Percentiles rank a stretch among this genome's conserved stretches.
phyloP scores from a whole-genome alignment of 2,329 filamentous ascomycete species.

The Exophiala aquamarina region DNA sequence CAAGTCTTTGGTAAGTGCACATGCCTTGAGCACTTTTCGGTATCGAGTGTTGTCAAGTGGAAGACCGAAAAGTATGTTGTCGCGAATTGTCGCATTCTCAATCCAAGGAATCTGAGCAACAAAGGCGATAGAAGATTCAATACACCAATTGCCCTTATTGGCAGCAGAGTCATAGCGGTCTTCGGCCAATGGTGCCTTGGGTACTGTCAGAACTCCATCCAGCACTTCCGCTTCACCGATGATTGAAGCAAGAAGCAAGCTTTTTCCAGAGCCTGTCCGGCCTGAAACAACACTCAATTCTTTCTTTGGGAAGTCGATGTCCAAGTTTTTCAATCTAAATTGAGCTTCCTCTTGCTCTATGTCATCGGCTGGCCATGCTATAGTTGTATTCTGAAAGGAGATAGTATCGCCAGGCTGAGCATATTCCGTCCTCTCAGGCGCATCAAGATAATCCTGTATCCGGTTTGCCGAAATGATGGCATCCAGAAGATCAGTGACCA shows the following conservation, averaged over 20 bases:
- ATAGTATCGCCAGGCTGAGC: conserved; percentile 60
- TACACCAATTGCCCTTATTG: conserved; percentile 63
- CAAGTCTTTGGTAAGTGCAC: conserved; percentile 73
- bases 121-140: conserved; percentile 69
- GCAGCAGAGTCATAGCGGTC: conserved; percentile 65
- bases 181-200: conserved; percentile 47
- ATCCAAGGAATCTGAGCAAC: conserved; percentile 83
- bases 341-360: conserved; percentile 55
- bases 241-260: conserved; percentile 69
- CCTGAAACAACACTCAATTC: conserved; percentile 75
- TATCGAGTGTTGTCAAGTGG: conserved; percentile 71
- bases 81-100: conserved; percentile 74
- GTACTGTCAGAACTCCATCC: conserved; percentile 57
- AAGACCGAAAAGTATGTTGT: conserved; percentile 77
- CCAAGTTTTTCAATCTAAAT: conserved; percentile 66
- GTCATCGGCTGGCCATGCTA: conserved; percentile 72
- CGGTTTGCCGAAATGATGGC: conserved; percentile 70
- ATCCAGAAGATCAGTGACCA: conserved; percentile 69
- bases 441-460: conserved; percentile 69
- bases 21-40: conserved; percentile 67
- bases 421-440: conserved; percentile 61
- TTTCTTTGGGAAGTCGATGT: conserved; percentile 64
- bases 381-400: conserved; percentile 64
- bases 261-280: conserved; percentile 77
- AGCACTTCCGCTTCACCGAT: conserved; percentile 74